Base-by-base conservation (phyloP, 2,329 filamentous ascomycete species). In the Pochonia chlamydosporia region DNA sequence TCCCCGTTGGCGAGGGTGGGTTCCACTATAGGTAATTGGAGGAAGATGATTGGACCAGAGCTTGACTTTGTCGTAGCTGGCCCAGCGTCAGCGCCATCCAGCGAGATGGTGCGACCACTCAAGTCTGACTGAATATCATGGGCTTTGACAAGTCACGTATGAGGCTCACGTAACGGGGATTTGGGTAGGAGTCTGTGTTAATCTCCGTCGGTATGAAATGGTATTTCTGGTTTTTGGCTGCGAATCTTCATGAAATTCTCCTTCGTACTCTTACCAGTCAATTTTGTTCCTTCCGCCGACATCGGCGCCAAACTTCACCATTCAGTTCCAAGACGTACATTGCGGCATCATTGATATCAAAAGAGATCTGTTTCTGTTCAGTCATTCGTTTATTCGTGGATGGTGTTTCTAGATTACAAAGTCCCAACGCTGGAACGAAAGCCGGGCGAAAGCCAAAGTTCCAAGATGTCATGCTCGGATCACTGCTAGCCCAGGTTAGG, bases 11-110 rank as follows among this genome's bases (percentile, higher is more conserved):
- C 28, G 10, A 6, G 16, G 11, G n/a, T 7, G 3, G 11, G 35
- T 28, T 40, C 44, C 35, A 40, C 43, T 28, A 47, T 47, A 52
- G 43, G 41, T 51, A 55, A 55, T 55, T 52, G 46, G 28, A 23
- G 46, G 3, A 5, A 4, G 26, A 3, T 37, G 5, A 55, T 55
- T 55, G 53, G 52, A n/a, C n/a, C 20, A 16, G 35, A 39, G 4
- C 10, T 39, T 5, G 18, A 8, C 7, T 18, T 39, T 39, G 35
- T 6, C n/a, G 20, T 23, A 21, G 14, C n/a, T 3, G 16, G 5
- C 6, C 5, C 30, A 11, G 30, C 30, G 30, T n/a, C 30, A n/a
- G n/a, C n/a, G n/a, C n/a, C n/a, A n/a, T n/a, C n/a, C n/a, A n/a
- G n/a, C n/a, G n/a, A n/a, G n/a, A n/a, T n/a, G n/a, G n/a, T n/a